Evolutionary conservation across 305 asterid species (phyloP).

Genomic region (Rubia tinctorum): DNA sequence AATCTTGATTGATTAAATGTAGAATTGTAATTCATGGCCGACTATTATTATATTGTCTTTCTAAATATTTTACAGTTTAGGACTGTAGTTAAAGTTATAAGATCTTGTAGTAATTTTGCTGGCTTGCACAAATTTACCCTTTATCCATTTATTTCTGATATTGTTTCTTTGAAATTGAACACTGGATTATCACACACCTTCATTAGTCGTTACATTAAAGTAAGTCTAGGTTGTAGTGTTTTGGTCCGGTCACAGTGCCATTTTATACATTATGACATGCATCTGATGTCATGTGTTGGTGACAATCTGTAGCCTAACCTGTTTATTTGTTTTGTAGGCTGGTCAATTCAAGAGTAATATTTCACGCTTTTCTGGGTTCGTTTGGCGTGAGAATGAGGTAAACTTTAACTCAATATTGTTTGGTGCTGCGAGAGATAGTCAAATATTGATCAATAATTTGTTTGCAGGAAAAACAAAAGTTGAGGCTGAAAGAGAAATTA

Average conservation of each 20-base stretch:
- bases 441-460: constrained; percentile 3
- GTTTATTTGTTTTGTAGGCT: constrained; percentile 46
- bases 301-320: neutral
- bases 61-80: too few relatives aligned
- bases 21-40: too few relatives aligned
- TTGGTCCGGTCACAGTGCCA: neutral
- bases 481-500: constrained; percentile 37
- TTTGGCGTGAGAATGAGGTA: constrained; percentile 93
- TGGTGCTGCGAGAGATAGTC: neutral
- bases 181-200: neutral
- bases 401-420: neutral
- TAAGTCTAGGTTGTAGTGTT: neutral
- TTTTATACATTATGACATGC: neutral
- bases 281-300: neutral
- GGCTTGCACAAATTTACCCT: neutral
- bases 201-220: neutral
- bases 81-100: neutral
- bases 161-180: neutral
- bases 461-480: constrained; percentile 41
- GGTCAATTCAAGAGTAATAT: constrained; percentile 72
- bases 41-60: too few relatives aligned
- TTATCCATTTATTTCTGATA: neutral
- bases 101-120: neutral
- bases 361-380: constrained; percentile 87
- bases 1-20: neutral